Conservation (phyloP, 345 rosid genomes). For the Balakata baccata region DNA sequence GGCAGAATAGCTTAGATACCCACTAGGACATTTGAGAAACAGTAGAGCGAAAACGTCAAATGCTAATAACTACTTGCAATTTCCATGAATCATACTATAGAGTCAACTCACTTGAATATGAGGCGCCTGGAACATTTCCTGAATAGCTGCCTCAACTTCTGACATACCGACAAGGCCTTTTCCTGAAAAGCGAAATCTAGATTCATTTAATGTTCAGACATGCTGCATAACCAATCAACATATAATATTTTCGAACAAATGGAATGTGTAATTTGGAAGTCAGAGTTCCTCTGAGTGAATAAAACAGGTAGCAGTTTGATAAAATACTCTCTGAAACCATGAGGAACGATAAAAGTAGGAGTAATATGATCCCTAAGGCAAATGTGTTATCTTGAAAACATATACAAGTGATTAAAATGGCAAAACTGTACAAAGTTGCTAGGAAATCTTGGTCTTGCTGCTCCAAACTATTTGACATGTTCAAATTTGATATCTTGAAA, state of each 20-base stretch:
- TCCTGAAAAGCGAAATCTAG: slow-evolving; percentile 34
- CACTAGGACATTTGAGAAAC: neutral
- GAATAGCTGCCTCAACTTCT: slow-evolving; percentile 85
- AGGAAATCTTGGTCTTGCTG: neutral
- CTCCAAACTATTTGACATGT: neutral
- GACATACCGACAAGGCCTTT: slow-evolving; percentile 63
- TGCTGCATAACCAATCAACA: neutral
- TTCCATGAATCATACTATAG: no score
- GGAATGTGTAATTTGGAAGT: slow-evolving; percentile 6
- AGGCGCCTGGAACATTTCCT: slow-evolving; percentile 98
- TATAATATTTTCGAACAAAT: neutral
- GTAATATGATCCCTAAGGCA: neutral
- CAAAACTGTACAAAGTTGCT: neutral
- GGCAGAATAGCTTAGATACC: neutral
- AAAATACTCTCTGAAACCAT: no score
- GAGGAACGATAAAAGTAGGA: no score
- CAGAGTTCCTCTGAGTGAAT: neutral
- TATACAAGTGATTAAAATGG: neutral
- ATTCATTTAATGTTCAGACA: slow-evolving; percentile 15
- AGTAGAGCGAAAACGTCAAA: neutral
- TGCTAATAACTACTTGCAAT: neutral
- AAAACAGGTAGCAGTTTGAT: neutral
- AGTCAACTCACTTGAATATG: slow-evolving; percentile 80
- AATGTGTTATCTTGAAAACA: neutral
- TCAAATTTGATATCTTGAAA: slow-evolving; percentile 1